Base-by-base conservation (phyloP, 352 stramenopile species). In the Pythium myriotylum region DNA sequence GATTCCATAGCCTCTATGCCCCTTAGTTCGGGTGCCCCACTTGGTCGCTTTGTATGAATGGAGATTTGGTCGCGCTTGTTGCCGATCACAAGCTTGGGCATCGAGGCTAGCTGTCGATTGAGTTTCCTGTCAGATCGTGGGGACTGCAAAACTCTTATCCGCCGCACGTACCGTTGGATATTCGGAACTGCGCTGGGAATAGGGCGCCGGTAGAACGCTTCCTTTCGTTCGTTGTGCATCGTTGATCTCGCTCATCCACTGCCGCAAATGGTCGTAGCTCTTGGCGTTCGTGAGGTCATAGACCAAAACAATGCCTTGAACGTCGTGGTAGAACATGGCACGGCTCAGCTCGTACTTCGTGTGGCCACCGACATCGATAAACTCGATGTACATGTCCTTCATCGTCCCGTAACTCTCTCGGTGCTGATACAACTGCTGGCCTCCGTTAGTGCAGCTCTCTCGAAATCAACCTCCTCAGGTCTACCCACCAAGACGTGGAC, bases 301-400 rank as follows among this genome's bases (percentile, higher is more conserved):
- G 26, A 93, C 76, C 14, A 95, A 82, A n/a, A 95, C 66, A 27
- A 95, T 65, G 8, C 85, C 86, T 33, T 95, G 85, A 2, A 94
- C 72, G 53, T 93, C 72, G 51, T 91, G 68, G 71, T 94, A 95
- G 62, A 94, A 95, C 42, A 90, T 84, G 6, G 65, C 55, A 16
- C 87, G 81, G 59, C 84, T 94, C 62, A 90, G 71, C 52, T 92
- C 83, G 73, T 94, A 92, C 55, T 89, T 81, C 29, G 78, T 75
- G 62, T 95, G 84, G 12, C 87, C 84, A 22, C 87, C 85, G 16
- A 95, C 83, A 48, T 95, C 87, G 19, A 94, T 64, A 41, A 95
- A 94, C 70, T 95, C 87, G 14, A 95, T 70, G 45, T 87, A 91
- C 57, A 84, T 67, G 35, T 92, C 73, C 16, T 70, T 75, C 47